Evolutionary conservation across 2,329 filamentous ascomycete genomes (phyloP), one percentile per base, ranked within the genome.

Genomic region (Apiospora pterosperma): DNA sequence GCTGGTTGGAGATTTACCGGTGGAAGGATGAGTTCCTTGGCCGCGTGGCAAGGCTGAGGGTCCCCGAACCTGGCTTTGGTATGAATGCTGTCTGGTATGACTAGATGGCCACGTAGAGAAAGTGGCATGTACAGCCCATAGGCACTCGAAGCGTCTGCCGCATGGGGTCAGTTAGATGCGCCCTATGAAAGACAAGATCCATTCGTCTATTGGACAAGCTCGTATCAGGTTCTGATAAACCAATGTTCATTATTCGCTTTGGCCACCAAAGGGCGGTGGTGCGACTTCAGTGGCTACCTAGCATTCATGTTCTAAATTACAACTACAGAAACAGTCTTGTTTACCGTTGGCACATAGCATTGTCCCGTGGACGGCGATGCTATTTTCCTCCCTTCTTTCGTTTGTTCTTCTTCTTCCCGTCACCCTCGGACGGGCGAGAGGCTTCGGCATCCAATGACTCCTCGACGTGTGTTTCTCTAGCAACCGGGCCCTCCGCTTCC

Each of bases 31-130:
- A 96, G 82, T 92, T 90, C 70, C 79, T 97, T 62, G 90, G 88
- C 2, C 82, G 92, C 4, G 92, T 96, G 8, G 92, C 92, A 19
- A 84, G 91, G 67, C 82, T 92, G 67, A 88, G 92, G 70, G 89
- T 96, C 41, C 88, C 89, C 6, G 93, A 96, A 80, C 92, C 91
- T n/a, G 93, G 93, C 1, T 97, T 97, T 76, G 92, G 92, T 1
- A 97, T 97, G 93, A 97, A 97, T 79, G 92, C 92, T n/a, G 93
- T 96, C 68, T 97, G 93, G 93, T 96, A 96, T 76, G 91, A 96
- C 78, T 92, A 60, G 58, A 25, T 4, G 3, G 12, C 8, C 8
- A n/a, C 0, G 28, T 5, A 12, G 48, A 55, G 8, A n/a, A 55
- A 34, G 8, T 16, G 28, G 16, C 2, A 10, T 11, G 19, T 8